Percentiles rank a stretch among this genome's conserved stretches.
These are phyloP conservation scores for Rhizopogon sp. DNA, from an alignment of 768 basidiomycete species.

Conservation along the genomic window DNA sequence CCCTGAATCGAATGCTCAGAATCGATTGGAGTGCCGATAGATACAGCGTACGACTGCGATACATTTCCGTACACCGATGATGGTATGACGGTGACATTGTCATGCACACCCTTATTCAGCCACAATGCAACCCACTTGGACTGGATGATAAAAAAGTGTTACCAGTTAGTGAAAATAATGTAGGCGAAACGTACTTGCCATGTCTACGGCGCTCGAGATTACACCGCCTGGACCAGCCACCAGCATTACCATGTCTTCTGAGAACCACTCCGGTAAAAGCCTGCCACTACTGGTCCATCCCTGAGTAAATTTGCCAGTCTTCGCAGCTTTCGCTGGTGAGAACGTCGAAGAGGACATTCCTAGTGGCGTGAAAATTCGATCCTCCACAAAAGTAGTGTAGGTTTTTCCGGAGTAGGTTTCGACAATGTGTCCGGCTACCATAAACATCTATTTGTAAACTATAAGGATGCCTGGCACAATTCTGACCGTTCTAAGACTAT, in stretches of 20 bases:
- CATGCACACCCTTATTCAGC: slow-evolving; percentile 28
- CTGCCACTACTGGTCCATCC: slow-evolving; percentile 28
- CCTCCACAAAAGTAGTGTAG: slow-evolving; percentile 33
- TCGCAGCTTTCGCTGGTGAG: slow-evolving; percentile 25
- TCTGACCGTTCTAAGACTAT: not conserved
- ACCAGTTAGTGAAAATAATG: not conserved
- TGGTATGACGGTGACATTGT: slow-evolving; percentile 30
- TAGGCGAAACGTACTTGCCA: slow-evolving; percentile 25
- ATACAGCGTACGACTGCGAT: slow-evolving; percentile 28
- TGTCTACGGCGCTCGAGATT: slow-evolving; percentile 37
- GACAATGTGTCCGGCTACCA: slow-evolving; percentile 29
- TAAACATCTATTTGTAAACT: slow-evolving; percentile 32
- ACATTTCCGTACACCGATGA: slow-evolving; percentile 20
- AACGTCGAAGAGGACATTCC: slow-evolving; percentile 38
- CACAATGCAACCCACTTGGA: slow-evolving; percentile 33
- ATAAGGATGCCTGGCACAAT: not conserved
- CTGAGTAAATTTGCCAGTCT: slow-evolving; percentile 28
- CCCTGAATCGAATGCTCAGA: slow-evolving; percentile 24
- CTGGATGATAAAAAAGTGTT: slow-evolving; percentile 15
- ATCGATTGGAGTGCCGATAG: slow-evolving; percentile 1
- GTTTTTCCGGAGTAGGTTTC: slow-evolving; percentile 24
- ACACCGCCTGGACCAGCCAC: slow-evolving; percentile 38
- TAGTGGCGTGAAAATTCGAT: slow-evolving; percentile 18
- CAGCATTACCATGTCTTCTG: slow-evolving; percentile 17
- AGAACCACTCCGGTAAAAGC: slow-evolving; percentile 28